Evolutionary conservation across 2,329 filamentous ascomycete species (phyloP), one percentile per base, ranked within the genome.

Genomic region (Metarhizium rileyi): DNA sequence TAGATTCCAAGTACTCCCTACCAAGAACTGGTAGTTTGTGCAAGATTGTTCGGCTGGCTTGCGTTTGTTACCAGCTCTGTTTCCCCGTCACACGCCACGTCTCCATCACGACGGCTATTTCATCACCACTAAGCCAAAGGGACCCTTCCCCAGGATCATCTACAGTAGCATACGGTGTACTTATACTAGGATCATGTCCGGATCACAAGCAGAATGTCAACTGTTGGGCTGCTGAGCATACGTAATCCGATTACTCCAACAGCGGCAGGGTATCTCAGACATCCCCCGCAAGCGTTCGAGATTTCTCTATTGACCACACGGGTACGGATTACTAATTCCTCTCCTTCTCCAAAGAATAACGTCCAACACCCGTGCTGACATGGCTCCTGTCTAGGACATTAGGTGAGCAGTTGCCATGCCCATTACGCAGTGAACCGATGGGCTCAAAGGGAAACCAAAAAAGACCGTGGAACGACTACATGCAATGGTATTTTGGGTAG

Each of bases 21-120:
- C n/a, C n/a, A n/a, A n/a, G n/a, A n/a, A n/a, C n/a, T n/a, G n/a
- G n/a, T n/a, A n/a, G n/a, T n/a, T n/a, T n/a, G n/a, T n/a, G n/a
- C n/a, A n/a, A n/a, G n/a, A n/a, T n/a, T n/a, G 27, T 28, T 12
- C 12, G 27, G 27, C 12, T 28, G n/a, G 33, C n/a, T 36, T 36
- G 12, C 2, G 14, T 16, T 16, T 36, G 6, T 36, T 10, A 16
- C 14, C 10, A 36, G 33, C 33, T 36, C 12, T 12, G 20, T 20
- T n/a, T 33, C 20, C 23, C 33, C 43, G 41, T 50, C 48, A 43
- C 48, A 46, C 44, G 38, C 48, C 33, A 49, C 43, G 10, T 35
- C 8, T 44, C 47, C 42, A 20, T 28, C 25, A 35, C 28, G 26
- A 35, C 22, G 48, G 27, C 20, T 45, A 45, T 40, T 18, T 22